Evolutionary conservation across 1,284 basidiomycete genomes (phyloP).

Genomic region (Trichosporon sp.): DNA sequence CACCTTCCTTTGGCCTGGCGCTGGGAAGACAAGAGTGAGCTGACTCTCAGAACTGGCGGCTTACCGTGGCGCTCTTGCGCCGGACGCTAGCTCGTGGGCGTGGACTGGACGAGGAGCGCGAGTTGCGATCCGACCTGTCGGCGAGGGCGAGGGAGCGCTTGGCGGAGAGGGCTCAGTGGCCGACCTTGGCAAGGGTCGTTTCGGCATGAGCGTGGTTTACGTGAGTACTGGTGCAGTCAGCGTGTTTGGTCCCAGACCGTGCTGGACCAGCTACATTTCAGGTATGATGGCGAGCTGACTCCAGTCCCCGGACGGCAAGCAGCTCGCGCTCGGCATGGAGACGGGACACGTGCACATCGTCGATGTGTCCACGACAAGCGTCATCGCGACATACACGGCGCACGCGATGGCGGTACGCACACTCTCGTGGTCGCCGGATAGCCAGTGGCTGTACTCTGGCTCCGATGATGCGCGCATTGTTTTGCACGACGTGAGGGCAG

Average conservation of each 20-base stretch:
- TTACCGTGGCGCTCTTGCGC: constrained; percentile 74
- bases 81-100: constrained; percentile 64
- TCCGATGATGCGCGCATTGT: constrained; percentile 83
- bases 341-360: constrained; percentile 74
- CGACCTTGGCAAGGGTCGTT: constrained; percentile 66
- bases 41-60: constrained; percentile 51
- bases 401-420: constrained; percentile 80
- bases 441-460: constrained; percentile 67
- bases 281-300: no score
- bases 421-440: constrained; percentile 75
- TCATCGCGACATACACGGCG: constrained; percentile 66
- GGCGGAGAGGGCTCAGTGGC: constrained; percentile 52
- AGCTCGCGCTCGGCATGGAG: constrained; percentile 70
- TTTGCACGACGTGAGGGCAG: constrained; percentile 66
- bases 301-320: constrained; percentile 78
- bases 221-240: constrained; percentile 52
- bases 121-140: constrained; percentile 47
- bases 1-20: no score
- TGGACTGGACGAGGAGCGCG: constrained; percentile 71
- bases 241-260: no score
- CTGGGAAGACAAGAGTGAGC: no score
- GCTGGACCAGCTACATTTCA: no score
- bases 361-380: constrained; percentile 61
- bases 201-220: constrained; percentile 71
- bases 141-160: constrained; percentile 52